Base-by-base conservation (phyloP, 2,329 filamentous ascomycete genomes). In the Cytospora mali region DNA sequence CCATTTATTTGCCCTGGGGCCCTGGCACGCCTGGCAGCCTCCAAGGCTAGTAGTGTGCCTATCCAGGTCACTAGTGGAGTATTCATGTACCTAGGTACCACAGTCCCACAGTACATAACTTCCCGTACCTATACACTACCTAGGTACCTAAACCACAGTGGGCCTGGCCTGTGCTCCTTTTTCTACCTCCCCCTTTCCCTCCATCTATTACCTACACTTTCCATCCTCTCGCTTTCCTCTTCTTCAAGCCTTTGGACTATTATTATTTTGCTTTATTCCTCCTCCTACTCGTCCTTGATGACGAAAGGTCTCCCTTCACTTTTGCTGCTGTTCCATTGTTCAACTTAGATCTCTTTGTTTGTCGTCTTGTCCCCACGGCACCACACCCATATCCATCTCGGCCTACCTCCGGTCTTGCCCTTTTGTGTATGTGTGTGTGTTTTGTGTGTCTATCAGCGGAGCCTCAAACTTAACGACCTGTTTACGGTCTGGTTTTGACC, bases 181-280 rank as follows among this genome's bases (percentile, higher is more conserved):
- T 55, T 56, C 49, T 61, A 50, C 48, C 52, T 51, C 60, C 33
- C 59, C 53, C 46, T 62, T 57, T 46, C 60, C 27, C 55, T 57
- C 33, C 59, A 39, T 29, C 60, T 58, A 50, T 46, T 48, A 42
- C 14, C 31, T 33, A 23, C 25, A 23, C 51, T 54, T 54, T n/a
- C n/a, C 28, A 29, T 54, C 28, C 42, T 46, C 42, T 46, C 42
- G 42, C 42, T 46, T 23, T 31, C 48, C 50, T 52, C 27, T 49
- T 57, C 48, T 14, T 50, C 31, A 56, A 56, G 29, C 54, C 31
- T 29, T 52, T 31, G 51, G 33, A 33, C 39, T 42, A 29, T 52
- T 57, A 29, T 57, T 62, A 28, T 46, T 61, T 57, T 57, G 49
- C 59, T 61, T 61, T 57, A 57, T 57, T 61, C 51, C 42, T 31